Conservation (phyloP, 2,329 filamentous ascomycete genomes). For the Colletotrichum sp. region DNA sequence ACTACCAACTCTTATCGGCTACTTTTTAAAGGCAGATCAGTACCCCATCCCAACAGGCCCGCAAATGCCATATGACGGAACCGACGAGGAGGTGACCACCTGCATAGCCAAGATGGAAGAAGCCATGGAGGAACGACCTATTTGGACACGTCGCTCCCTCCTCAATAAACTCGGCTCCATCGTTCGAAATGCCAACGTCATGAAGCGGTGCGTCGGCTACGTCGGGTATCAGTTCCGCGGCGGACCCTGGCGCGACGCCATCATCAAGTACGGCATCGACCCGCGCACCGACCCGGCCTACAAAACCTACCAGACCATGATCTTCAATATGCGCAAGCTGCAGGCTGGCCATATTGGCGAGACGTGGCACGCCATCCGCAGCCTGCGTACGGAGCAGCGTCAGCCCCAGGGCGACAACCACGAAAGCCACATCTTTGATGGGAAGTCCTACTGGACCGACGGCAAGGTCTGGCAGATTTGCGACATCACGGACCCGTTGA, state of each 20-base stretch:
- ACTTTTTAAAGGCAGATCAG: constrained; percentile 65
- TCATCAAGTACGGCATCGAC: constrained; percentile 86
- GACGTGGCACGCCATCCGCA: constrained; percentile 55
- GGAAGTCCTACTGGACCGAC: constrained; percentile 73
- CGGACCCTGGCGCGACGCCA: constrained; percentile 88
- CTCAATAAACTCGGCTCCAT: constrained; percentile 70
- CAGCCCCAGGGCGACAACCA: constrained; percentile 45
- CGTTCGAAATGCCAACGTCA: constrained; percentile 56
- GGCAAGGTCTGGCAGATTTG: constrained; percentile 95
- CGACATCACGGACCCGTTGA: constrained; percentile 83
- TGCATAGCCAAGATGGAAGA: constrained; percentile 68
- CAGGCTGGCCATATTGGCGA: constrained; percentile 50
- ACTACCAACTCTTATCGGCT: constrained; percentile 61
- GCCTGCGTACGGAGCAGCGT: constrained; percentile 34
- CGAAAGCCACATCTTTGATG: constrained; percentile 80
- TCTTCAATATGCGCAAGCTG: constrained; percentile 74
- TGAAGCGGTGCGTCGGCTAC: constrained; percentile 82
- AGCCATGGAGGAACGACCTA: constrained; percentile 75
- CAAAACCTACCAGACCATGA: constrained; percentile 85
- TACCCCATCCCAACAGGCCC: constrained; percentile 69
- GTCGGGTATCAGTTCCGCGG: constrained; percentile 91
- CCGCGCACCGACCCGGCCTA: constrained; percentile 79
- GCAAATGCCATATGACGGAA: constrained; percentile 59
- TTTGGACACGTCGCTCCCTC: constrained; percentile 86
- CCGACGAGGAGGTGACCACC: constrained; percentile 65